Percentiles rank a stretch among this genome's conserved stretches.
phyloP scores from a whole-genome alignment of 2,329 filamentous ascomycete genomes.

The Aspergillus hortae region DNA sequence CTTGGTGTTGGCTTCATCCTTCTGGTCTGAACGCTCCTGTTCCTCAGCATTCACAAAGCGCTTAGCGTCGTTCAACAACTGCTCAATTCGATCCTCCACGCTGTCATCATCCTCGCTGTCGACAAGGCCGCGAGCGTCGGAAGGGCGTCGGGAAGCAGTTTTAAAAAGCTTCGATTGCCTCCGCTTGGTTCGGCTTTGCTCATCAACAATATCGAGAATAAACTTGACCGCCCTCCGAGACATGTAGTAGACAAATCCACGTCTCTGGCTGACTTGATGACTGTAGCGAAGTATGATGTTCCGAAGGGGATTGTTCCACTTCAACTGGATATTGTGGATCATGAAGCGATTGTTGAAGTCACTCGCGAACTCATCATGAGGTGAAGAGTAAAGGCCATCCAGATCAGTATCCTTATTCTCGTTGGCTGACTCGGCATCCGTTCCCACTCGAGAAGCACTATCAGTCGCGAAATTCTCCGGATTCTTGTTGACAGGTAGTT shows the following conservation, averaged over 20 bases:
- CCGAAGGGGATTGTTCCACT: conserved; percentile 94
- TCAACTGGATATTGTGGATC: conserved; percentile 93
- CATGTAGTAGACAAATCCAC: conserved; percentile 97
- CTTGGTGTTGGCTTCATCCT: conserved; percentile 38
- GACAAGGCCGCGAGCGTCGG: conserved; percentile 25
- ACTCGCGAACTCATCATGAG: conserved; percentile 77
- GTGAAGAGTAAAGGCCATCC: conserved; percentile 62
- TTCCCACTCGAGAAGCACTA: conserved; percentile 25
- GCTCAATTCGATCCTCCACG: conserved; percentile 79
- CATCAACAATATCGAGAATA: conserved; percentile 94
- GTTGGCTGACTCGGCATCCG: conserved; percentile 43
- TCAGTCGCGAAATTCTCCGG: conserved; percentile 20
- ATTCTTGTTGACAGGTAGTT: conserved; percentile 48
- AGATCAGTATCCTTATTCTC: conserved; percentile 53
- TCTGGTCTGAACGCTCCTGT: conserved; percentile 36
- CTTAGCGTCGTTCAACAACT: conserved; percentile 78
- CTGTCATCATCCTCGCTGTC: conserved; percentile 61
- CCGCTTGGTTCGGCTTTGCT: conserved; percentile 72
- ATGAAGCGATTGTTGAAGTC: conserved; percentile 99
- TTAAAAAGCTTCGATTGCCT: conserved; percentile 34
- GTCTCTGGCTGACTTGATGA: conserved; percentile 91
- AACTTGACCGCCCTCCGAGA: conserved; percentile 95
- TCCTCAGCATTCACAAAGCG: conserved; percentile 75
- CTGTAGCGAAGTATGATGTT: conserved; percentile 97
- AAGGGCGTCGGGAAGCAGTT: conserved; percentile 19